These are phyloP conservation scores for Zalaria obscura DNA, from an alignment of 2,329 filamentous ascomycete genomes.

Conservation along the genomic window DNA sequence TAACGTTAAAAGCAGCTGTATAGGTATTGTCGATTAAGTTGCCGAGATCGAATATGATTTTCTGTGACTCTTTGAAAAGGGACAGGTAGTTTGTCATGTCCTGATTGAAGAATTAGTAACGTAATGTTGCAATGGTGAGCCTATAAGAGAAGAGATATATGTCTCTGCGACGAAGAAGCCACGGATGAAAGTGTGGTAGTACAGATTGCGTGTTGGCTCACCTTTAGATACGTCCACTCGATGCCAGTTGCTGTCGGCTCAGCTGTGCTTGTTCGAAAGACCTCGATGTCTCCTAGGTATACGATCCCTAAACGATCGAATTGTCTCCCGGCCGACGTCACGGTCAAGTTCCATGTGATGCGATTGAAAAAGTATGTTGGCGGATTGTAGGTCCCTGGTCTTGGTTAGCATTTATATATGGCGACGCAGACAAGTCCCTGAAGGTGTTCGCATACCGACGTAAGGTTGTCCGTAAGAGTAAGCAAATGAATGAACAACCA, in stretches of 20 bases:
- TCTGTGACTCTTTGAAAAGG: constrained; percentile 56
- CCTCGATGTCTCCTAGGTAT: constrained; percentile 62
- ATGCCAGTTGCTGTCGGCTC: constrained; percentile 62
- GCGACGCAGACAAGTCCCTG: neutral
- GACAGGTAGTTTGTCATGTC: constrained; percentile 60
- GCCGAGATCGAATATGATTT: constrained; percentile 65
- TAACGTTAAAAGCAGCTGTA: constrained; percentile 60
- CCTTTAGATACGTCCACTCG: constrained; percentile 59
- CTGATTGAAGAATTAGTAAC: constrained; percentile 5
- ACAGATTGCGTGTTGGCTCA: neutral
- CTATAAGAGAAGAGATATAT: no score
- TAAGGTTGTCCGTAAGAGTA: constrained; percentile 62
- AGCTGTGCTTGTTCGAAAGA: constrained; percentile 74
- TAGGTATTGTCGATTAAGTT: constrained; percentile 59
- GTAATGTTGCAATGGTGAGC: no score
- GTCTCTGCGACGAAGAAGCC: no score
- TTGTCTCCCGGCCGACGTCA: constrained; percentile 56
- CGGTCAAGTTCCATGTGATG: constrained; percentile 63
- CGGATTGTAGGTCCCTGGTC: constrained; percentile 47
- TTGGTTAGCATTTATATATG: no score
- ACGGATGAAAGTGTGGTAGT: neutral
- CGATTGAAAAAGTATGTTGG: constrained; percentile 58
- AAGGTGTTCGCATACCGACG: constrained; percentile 39
- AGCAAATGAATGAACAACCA: constrained; percentile 60
- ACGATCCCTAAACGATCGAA: constrained; percentile 64